Evolutionary conservation across 176 grass and related monocot species (phyloP).

Genomic region (Bolboschoenus planiculmis): DNA sequence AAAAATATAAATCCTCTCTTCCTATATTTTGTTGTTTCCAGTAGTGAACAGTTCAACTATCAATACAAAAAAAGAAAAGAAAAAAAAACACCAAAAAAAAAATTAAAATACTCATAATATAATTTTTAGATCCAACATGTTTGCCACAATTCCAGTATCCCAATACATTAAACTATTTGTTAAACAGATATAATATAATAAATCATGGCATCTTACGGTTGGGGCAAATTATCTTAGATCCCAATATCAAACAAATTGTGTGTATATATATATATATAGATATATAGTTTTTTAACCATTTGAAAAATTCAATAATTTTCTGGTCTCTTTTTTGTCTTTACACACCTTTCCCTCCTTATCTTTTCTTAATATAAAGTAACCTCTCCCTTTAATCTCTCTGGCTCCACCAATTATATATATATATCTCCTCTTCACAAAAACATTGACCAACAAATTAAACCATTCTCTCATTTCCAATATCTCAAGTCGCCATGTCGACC

Average conservation of each 20-base stretch:
- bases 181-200: not conserved
- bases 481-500: constrained; percentile 29
- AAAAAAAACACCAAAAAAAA: not conserved
- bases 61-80: not conserved
- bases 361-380: not conserved
- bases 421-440: not conserved
- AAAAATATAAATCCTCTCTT: too few species aligned
- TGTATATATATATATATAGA: too few species aligned
- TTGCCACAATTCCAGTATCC: not conserved
- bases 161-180: not conserved
- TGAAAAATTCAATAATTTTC: not conserved
- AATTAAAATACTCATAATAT: not conserved
- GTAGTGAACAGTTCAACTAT: not conserved
- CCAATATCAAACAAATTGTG: too few species aligned
- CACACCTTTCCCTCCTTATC: not conserved
- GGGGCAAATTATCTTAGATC: not conserved
- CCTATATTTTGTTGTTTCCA: not conserved
- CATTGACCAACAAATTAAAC: not conserved
- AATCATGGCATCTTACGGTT: not conserved
- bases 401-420: not conserved
- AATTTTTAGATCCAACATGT: not conserved
- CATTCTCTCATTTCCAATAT: too few species aligned
- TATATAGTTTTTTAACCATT: not conserved
- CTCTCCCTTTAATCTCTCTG: not conserved
- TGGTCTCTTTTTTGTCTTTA: not conserved